Base-by-base conservation (phyloP, 1,284 basidiomycete genomes). In the Sporisorium reilianum region DNA sequence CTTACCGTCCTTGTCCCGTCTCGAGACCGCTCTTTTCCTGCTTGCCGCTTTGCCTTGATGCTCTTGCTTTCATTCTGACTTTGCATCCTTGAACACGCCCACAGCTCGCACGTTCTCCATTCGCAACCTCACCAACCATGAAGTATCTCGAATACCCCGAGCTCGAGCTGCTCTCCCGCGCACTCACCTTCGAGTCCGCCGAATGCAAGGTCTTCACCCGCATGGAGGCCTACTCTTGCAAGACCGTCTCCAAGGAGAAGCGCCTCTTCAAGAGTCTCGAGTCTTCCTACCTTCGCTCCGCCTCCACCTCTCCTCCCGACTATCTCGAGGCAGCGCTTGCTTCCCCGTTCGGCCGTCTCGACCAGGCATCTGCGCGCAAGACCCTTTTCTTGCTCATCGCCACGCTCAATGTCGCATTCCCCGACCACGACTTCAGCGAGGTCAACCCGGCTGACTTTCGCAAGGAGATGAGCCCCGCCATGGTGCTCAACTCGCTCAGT, bases 161-260 rank as follows among this genome's bases (percentile, higher is more conserved):
- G 63, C 89, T 95, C 28, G 90, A 91, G 25, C 89, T 89, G 61
- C 90, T 96, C 62, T 91, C 93, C 0, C 89, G 91, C 77, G 90
- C 92, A n/a, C 90, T 96, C 49, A 92, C 86, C 22, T 84, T 85
- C 60, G 85, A 86, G 58, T 91, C 93, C 6, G 90, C 93, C 52
- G 95, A 97, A 86, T 94, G 93, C 85, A 90, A 91, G 28, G 93
- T 97, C 20, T 91, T 93, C 85, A 95, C 94, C 40, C 90, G 95
- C 77, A 91, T 99, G 85, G 96, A 99, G 86, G 95, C 94, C 0
- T 99, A 98, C 88, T 94, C 93, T 79, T 96, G 94, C 90, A 99
- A 99, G 89, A 92, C 95, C 82, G 92, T 97, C 86, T 93, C 93
- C 77, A 92, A 93, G 84, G 97, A 99, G 88, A 95, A 95, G 89